Evolutionary conservation across 805 yeast genomes (phyloP).

Genomic region (Ogataea sp.): DNA sequence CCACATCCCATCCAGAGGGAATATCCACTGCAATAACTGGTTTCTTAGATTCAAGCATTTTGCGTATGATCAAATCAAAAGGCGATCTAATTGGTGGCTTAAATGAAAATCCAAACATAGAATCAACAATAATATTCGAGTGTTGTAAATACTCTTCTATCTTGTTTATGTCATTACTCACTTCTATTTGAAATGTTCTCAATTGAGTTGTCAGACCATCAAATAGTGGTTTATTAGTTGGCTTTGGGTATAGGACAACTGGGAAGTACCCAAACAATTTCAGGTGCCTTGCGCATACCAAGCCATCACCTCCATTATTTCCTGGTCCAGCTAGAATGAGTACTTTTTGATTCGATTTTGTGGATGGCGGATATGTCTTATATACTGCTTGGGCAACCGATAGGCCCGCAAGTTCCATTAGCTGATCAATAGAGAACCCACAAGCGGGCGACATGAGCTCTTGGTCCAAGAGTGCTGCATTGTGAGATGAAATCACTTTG

Average conservation of each 20-base stretch:
- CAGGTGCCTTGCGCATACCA: conserved; percentile 91
- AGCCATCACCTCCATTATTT: conserved; percentile 94
- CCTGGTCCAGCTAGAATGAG: conserved; percentile 90
- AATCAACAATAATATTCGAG: conserved; percentile 57
- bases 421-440: conserved; percentile 76
- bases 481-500: conserved; percentile 36
- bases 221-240: conserved; percentile 48
- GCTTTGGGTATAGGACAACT: conserved; percentile 71
- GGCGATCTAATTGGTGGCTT: conserved; percentile 82
- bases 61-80: conserved; percentile 41
- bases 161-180: conserved; percentile 28
- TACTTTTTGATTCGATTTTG: conserved; percentile 28
- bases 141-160: conserved; percentile 21
- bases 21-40: conserved; percentile 81
- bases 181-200: conserved; percentile 50
- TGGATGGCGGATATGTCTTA: conserved; percentile 57
- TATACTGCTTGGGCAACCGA: conserved; percentile 86
- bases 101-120: conserved; percentile 91
- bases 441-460: conserved; percentile 76
- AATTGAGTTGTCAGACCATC: conserved; percentile 59
- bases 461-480: conserved; percentile 73
- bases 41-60: conserved; percentile 29
- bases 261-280: conserved; percentile 75
- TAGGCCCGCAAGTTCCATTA: conserved; percentile 95
- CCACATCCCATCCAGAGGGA: conserved; percentile 98